Conservation (phyloP, 202 grass and related monocot genomes). For the Panicum virgatum region DNA sequence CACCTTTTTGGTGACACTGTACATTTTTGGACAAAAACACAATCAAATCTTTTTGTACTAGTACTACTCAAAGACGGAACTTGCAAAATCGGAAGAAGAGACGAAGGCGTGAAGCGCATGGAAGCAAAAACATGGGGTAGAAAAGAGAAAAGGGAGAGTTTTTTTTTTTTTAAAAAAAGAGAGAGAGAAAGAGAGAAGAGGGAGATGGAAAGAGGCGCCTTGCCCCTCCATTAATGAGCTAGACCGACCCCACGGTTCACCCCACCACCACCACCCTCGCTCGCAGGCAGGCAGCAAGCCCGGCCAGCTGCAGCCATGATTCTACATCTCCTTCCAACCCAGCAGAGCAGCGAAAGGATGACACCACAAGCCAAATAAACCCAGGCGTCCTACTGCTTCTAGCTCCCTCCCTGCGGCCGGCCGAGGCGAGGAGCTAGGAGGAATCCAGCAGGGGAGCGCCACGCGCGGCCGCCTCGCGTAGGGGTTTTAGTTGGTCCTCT, state of each 20-base stretch:
- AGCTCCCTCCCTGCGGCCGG: background rate
- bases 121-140: background rate
- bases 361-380: slow-evolving; percentile 29
- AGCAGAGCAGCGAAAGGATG: slow-evolving; percentile 26
- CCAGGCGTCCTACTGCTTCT: background rate
- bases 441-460: background rate
- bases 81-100: background rate
- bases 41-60: background rate
- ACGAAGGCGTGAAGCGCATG: slow-evolving; percentile 18
- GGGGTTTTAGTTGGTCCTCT: background rate
- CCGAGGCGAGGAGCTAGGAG: slow-evolving; percentile 1
- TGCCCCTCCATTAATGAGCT: slow-evolving; percentile 45
- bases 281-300: slow-evolving; percentile 14
- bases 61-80: no score
- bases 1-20: background rate
- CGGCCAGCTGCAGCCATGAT: slow-evolving; percentile 30
- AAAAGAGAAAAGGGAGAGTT: no score
- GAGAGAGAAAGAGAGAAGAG: no score
- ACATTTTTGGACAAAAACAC: background rate
- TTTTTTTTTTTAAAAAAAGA: no score
- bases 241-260: slow-evolving; percentile 36
- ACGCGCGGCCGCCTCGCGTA: background rate
- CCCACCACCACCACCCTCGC: slow-evolving; percentile 39
- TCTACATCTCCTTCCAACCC: slow-evolving; percentile 41
- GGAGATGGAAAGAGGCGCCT: background rate